Conservation (phyloP, 495 filamentous ascomycete genomes). For the Aspergillus olivimuriae region DNA sequence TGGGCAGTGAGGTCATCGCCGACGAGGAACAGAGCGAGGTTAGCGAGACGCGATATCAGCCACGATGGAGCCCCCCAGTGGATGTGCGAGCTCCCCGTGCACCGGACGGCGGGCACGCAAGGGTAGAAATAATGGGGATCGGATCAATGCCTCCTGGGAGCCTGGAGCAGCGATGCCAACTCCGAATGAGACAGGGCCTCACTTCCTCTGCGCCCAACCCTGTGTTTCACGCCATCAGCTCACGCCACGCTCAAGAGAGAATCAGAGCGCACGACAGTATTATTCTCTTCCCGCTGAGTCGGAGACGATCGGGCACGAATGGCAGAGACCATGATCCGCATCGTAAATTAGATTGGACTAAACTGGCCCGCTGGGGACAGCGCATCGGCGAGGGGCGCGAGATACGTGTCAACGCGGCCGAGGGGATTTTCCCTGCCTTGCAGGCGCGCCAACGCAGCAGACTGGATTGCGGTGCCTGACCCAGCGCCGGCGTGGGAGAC, state of each 20-base stretch:
- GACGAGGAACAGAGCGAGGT: not conserved
- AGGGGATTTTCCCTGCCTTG: slow-evolving; percentile 19
- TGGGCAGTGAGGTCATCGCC: slow-evolving; percentile 1
- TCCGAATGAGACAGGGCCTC: not conserved
- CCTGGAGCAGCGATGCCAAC: not conserved
- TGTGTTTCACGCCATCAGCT: not conserved
- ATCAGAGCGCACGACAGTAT: not conserved
- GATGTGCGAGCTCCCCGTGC: slow-evolving; percentile 4
- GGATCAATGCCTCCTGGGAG: not conserved
- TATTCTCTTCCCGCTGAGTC: not conserved
- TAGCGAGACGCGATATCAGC: slow-evolving; percentile 13
- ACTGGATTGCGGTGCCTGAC: slow-evolving; percentile 8
- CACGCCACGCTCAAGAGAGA: not conserved
- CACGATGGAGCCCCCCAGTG: slow-evolving; percentile 13
- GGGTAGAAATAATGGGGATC: slow-evolving; percentile 6
- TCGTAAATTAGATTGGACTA: too few species aligned
- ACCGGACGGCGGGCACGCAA: slow-evolving; percentile 7
- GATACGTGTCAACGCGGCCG: slow-evolving; percentile 23
- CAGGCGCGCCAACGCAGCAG: too few species aligned
- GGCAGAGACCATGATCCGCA: too few species aligned
- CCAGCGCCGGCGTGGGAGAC: slow-evolving; percentile 5
- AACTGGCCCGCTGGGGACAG: slow-evolving; percentile 15
- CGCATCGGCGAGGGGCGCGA: slow-evolving; percentile 18
- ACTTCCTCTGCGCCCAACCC: not conserved
- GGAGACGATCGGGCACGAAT: slow-evolving; percentile 8